Percentiles rank a stretch among this genome's conserved stretches.
Conservation (phyloP, 495 filamentous ascomycete species). For the Corynascus novoguineensis region DNA sequence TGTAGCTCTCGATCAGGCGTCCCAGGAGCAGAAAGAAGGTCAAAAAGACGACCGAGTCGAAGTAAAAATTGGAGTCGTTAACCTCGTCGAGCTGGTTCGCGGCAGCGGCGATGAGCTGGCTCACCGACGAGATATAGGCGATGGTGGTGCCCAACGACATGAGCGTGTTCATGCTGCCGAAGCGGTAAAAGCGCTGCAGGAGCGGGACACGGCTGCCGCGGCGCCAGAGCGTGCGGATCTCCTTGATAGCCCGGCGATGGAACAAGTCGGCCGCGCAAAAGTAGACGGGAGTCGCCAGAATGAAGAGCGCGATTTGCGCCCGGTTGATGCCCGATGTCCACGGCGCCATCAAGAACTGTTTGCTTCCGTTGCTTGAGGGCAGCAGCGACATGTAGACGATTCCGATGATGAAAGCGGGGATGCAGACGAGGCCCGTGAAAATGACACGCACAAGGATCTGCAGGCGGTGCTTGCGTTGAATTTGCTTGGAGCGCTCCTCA, state of each 20-base stretch:
- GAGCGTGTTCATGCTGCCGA: constrained; percentile 95
- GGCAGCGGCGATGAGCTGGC: constrained; percentile 67
- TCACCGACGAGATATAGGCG: constrained; percentile 80
- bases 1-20: constrained; percentile 81
- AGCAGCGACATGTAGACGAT: constrained; percentile 89
- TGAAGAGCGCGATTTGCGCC: constrained; percentile 76
- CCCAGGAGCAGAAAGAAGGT: constrained; percentile 83
- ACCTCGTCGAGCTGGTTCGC: constrained; percentile 30
- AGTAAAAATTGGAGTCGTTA: constrained; percentile 64
- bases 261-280: constrained; percentile 86
- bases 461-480: constrained; percentile 58
- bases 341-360: constrained; percentile 60
- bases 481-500: constrained; percentile 73
- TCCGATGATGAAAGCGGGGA: constrained; percentile 85
- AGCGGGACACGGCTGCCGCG: constrained; percentile 71
- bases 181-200: constrained; percentile 74
- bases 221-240: constrained; percentile 74
- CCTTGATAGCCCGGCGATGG: constrained; percentile 71
- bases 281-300: constrained; percentile 84
- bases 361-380: constrained; percentile 47
- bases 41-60: constrained; percentile 90
- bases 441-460: constrained; percentile 60
- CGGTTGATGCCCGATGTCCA: constrained; percentile 72
- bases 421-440: constrained; percentile 65
- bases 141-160: constrained; percentile 85